Percentiles rank a stretch among this genome's conserved stretches.
These are phyloP conservation scores for Wallacemonas sp. DNA, from an alignment of 208 protist genomes.

Conservation along the genomic window DNA sequence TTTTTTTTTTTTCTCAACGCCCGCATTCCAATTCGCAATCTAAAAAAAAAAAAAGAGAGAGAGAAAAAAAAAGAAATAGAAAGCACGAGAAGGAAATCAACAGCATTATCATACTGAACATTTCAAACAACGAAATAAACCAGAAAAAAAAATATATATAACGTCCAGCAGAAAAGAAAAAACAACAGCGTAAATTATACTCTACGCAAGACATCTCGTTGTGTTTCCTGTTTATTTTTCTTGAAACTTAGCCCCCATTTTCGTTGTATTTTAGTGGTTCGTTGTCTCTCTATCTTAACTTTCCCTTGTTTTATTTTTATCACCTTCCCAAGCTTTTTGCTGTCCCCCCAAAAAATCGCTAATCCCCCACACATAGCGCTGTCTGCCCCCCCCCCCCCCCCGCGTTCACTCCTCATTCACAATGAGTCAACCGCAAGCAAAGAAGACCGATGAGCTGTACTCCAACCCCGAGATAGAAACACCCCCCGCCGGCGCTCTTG, in stretches of 20 bases:
- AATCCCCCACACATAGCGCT: no score
- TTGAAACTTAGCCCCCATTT: not conserved
- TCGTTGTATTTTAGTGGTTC: no score
- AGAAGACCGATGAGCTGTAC: slow-evolving; percentile 2
- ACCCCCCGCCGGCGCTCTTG: not conserved
- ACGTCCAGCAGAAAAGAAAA: not conserved
- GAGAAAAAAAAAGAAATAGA: not conserved
- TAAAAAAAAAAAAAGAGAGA: not conserved
- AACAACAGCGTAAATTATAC: not conserved
- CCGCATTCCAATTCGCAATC: no score
- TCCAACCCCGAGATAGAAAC: slow-evolving; percentile 11
- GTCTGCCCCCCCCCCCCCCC: no score
- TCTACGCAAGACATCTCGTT: not conserved
- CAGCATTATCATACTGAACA: no score
- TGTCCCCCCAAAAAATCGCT: no score
- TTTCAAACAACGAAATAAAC: not conserved
- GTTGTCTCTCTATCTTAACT: not conserved
- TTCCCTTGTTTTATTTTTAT: not conserved
- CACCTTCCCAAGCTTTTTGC: not conserved
- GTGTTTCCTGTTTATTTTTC: not conserved
- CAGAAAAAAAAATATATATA: not conserved
- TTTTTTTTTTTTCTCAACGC: no score
- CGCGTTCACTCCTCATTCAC: not conserved
- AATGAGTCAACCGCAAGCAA: not conserved
- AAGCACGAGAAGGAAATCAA: no score